phyloP scores from a whole-genome alignment of 1,139 yeast genomes.

The Yamadazyma spencermartinsiae region DNA sequence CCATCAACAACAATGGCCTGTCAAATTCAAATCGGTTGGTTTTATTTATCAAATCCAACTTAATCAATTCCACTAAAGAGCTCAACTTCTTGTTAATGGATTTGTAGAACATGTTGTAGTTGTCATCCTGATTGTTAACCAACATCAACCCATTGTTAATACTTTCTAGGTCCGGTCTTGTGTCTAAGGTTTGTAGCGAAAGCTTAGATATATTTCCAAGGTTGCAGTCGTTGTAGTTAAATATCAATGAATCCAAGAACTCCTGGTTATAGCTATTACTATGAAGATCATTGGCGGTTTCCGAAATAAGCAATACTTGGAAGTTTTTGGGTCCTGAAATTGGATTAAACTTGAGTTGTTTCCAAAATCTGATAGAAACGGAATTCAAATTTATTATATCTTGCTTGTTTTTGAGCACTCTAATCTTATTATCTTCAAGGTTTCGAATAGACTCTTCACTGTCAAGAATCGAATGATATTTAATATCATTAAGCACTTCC shows the following conservation, averaged over 20 bases:
- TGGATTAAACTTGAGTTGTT: constrained; percentile 56
- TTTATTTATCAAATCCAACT: constrained; percentile 43
- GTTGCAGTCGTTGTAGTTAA: constrained; percentile 47
- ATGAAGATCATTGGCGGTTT: constrained; percentile 18
- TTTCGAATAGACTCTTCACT: constrained; percentile 10
- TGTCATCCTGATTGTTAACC: constrained; percentile 22
- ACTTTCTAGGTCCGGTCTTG: constrained; percentile 34
- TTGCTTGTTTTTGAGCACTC: constrained; percentile 28
- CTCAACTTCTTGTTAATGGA: constrained; percentile 31
- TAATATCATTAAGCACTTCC: constrained; percentile 19
- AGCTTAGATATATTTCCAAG: constrained; percentile 47
- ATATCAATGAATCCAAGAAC: constrained; percentile 41
- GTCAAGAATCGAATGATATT: constrained; percentile 11
- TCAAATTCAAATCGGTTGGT: constrained; percentile 44
- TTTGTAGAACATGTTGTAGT: constrained; percentile 28
- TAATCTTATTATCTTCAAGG: constrained; percentile 12
- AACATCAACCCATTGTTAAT: constrained; percentile 36
- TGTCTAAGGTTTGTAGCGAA: constrained; percentile 30
- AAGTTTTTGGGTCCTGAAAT: constrained; percentile 49
- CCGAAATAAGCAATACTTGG: constrained; percentile 51
- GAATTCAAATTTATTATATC: constrained; percentile 37
- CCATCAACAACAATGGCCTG: constrained; percentile 48
- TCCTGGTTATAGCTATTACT: constrained; percentile 23
- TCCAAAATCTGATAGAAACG: constrained; percentile 52
- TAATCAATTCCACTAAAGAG: constrained; percentile 35